Conservation (phyloP, 2,329 filamentous ascomycete genomes). For the Penicillium hesseltinei region DNA sequence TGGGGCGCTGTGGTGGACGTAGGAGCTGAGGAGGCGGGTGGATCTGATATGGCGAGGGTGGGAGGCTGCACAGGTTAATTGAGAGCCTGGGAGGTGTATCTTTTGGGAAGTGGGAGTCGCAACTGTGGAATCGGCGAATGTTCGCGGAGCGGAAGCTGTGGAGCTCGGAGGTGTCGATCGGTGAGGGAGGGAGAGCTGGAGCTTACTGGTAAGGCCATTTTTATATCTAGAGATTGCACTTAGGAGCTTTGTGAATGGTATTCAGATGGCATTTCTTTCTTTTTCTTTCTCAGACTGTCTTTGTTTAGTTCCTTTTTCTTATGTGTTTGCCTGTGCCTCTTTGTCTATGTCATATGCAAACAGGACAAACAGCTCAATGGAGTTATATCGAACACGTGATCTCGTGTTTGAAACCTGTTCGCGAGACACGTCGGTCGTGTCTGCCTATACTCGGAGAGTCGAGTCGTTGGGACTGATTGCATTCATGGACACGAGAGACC, state of each 20-base stretch:
- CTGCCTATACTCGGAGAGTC: background rate
- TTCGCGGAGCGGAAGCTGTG: constrained; percentile 8
- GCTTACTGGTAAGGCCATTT: constrained; percentile 1
- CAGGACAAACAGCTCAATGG: constrained; percentile 17
- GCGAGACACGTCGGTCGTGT: constrained; percentile 15
- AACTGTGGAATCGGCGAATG: background rate
- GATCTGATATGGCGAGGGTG: background rate
- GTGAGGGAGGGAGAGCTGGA: background rate
- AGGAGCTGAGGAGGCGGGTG: background rate
- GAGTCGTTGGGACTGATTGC: constrained; percentile 1
- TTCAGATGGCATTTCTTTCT: background rate
- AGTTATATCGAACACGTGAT: constrained; percentile 29
- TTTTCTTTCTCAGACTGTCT: background rate
- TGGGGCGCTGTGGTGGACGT: background rate
- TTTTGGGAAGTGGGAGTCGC: background rate
- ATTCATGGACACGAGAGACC: constrained; percentile 16
- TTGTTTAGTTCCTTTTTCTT: background rate
- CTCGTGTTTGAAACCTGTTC: constrained; percentile 29
- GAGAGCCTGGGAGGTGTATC: background rate
- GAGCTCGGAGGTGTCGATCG: constrained; percentile 2
- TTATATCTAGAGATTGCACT: background rate
- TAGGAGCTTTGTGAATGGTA: background rate
- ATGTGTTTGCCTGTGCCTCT: background rate
- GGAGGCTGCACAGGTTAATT: constrained; percentile 1
- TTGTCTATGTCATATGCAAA: constrained; percentile 18